Evolutionary conservation across 73 alveolate genomes (phyloP).

Genomic region (Paramecium caudatum): DNA sequence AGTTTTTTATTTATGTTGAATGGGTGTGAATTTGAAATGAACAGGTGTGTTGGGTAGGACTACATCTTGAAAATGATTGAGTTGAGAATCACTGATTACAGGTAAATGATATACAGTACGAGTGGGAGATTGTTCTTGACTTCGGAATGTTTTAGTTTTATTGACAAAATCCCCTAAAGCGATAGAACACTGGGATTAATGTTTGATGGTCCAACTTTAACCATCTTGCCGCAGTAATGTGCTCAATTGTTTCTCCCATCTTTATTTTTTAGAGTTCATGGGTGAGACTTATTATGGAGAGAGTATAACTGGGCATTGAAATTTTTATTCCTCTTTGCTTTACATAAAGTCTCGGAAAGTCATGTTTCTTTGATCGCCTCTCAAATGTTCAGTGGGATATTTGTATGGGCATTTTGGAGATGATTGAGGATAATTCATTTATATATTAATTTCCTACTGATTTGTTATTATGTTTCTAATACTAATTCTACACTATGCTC

Average conservation of each 20-base stretch:
- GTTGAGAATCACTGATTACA: not conserved
- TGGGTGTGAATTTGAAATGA: conserved; percentile 32
- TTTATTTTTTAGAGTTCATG: not conserved
- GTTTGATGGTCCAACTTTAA: not conserved
- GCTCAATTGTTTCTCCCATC: conserved; percentile 33
- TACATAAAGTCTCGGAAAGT: conserved; percentile 35
- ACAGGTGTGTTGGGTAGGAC: conserved; percentile 39
- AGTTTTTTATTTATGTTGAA: not conserved
- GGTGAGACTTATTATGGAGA: not conserved
- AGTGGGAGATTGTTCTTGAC: conserved; percentile 52
- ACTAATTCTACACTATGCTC: no score
- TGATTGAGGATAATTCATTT: not conserved
- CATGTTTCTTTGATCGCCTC: conserved; percentile 8
- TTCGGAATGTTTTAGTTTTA: conserved; percentile 16
- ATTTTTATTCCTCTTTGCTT: not conserved
- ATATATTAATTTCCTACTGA: no score
- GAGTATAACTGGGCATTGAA: not conserved
- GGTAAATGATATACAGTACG: not conserved
- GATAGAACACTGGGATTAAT: not conserved
- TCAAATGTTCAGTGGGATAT: conserved; percentile 13
- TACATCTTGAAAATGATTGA: not conserved
- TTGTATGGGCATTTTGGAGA: conserved; percentile 21
- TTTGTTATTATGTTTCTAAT: no score
- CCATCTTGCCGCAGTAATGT: not conserved
- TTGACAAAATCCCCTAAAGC: not conserved